These are phyloP conservation scores for Apiospora koreana DNA, from an alignment of 2,329 filamentous ascomycete species.

Conservation along the genomic window DNA sequence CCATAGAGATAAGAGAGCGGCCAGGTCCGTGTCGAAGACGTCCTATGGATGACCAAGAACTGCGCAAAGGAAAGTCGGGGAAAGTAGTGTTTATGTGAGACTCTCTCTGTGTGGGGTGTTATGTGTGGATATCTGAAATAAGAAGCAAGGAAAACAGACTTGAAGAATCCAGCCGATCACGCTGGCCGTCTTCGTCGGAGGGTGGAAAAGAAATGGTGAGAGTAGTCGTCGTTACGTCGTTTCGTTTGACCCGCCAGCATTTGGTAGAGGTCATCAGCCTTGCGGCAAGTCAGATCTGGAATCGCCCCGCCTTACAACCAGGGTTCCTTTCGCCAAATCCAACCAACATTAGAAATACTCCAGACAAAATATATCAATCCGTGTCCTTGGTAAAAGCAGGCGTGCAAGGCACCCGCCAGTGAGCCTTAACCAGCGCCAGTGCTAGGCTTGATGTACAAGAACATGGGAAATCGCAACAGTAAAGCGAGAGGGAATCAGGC, in stretches of 20 bases:
- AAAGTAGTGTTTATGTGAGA: constrained; percentile 15
- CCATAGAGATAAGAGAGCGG: neutral
- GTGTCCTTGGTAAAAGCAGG: neutral
- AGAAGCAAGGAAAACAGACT: constrained; percentile 23
- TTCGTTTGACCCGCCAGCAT: constrained; percentile 47
- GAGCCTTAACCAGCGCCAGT: neutral
- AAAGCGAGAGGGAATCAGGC: neutral
- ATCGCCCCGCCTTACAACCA: constrained; percentile 42
- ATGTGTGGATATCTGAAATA: constrained; percentile 22
- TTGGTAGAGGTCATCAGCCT: constrained; percentile 50
- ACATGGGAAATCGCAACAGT: constrained; percentile 2
- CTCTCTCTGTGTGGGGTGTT: neutral
- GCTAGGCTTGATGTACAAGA: constrained; percentile 10
- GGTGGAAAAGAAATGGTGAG: constrained; percentile 24
- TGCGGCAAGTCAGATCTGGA: constrained; percentile 65
- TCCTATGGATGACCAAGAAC: neutral
- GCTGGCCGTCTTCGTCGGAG: constrained; percentile 22
- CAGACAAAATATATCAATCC: constrained; percentile 31
- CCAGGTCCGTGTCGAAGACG: neutral
- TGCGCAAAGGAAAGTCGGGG: constrained; percentile 25
- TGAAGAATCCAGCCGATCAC: constrained; percentile 19
- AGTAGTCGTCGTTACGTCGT: constrained; percentile 43
- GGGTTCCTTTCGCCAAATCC: constrained; percentile 49
- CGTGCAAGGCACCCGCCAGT: constrained; percentile 6
- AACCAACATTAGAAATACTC: constrained; percentile 45